Percentiles rank a stretch among this genome's conserved stretches.
Evolutionary conservation across 768 basidiomycete genomes (phyloP).

Genomic region (Boletus vinaceobasis): DNA sequence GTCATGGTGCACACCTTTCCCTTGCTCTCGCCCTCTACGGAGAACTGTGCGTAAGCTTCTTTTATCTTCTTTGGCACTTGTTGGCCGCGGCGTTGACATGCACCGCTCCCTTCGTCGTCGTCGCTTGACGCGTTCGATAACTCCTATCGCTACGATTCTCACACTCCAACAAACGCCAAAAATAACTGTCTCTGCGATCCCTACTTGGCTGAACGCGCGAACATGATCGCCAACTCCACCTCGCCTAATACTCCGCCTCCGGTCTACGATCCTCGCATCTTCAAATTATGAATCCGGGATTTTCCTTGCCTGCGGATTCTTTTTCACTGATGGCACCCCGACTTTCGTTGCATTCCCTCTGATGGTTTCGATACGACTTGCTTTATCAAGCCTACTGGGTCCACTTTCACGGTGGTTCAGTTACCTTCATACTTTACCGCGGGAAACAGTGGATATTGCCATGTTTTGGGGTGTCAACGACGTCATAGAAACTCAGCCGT

Average conservation of each 20-base stretch:
- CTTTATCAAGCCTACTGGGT: slow-evolving; percentile 44
- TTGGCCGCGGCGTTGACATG: slow-evolving; percentile 5
- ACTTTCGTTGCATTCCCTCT: neutral
- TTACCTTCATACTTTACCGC: slow-evolving; percentile 66
- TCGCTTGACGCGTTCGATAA: slow-evolving; percentile 7
- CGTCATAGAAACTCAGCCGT: slow-evolving; percentile 15
- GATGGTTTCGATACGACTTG: slow-evolving; percentile 8
- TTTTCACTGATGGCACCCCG: slow-evolving; percentile 6
- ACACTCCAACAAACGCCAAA: slow-evolving; percentile 12
- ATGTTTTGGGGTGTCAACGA: slow-evolving; percentile 51
- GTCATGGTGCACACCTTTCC: slow-evolving; percentile 56
- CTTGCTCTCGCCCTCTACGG: slow-evolving; percentile 61
- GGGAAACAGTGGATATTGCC: slow-evolving; percentile 50
- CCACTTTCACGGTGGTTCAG: slow-evolving; percentile 55
- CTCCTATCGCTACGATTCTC: slow-evolving; percentile 9
- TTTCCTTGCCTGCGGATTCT: slow-evolving; percentile 15
- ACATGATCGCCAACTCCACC: slow-evolving; percentile 16
- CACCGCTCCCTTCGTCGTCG: slow-evolving; percentile 4
- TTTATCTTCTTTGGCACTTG: neutral
- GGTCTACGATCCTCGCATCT: slow-evolving; percentile 10
- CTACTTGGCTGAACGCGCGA: slow-evolving; percentile 20
- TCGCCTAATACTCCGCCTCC: slow-evolving; percentile 16
- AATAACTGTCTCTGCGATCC: slow-evolving; percentile 13
- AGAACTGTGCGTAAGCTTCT: slow-evolving; percentile 51
- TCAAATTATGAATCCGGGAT: slow-evolving; percentile 25